Base-by-base conservation (phyloP, 768 basidiomycete species). In the Phallus indusiatus region DNA sequence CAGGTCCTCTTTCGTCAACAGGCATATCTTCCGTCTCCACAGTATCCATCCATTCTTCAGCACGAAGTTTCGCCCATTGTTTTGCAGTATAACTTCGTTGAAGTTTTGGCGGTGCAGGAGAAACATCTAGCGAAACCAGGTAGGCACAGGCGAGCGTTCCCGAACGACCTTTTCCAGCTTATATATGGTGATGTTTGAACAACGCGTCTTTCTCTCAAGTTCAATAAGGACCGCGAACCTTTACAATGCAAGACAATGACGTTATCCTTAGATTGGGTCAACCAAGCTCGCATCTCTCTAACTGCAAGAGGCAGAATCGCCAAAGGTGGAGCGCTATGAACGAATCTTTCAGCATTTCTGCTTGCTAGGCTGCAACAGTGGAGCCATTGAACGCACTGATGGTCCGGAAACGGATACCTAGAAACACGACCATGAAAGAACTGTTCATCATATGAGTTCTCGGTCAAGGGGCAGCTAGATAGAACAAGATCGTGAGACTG, bases 231-330 rank as follows among this genome's bases (percentile, higher is more conserved):
- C 12, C 9, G 18, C 65, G 54, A 67, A 81, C 88, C 91, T 81
- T 94, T 94, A 69, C 91, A 94, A 64, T 94, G 92, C 0, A 94
- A 75, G 5, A 92, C 91, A 2, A 83, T 84, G 6, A 93, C 85
- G 36, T 86, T 74, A 3, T 87, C 79, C 1, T 76, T 72, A 9
- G 84, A 81, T 0, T 78, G 83, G 34, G 76, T 74, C 1, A 94
- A 73, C 89, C 89, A 94, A 8, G 75, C 70, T 37, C 76, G 76
- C 69, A 93, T 89, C 68, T 91, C 90, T 21, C 85, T 75, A 0
- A 84, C 83, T 6, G 83, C 79, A 11, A 93, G 76, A 18, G 86
- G 80, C 62, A 95, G 75, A 52, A 90, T 75, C 0, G 83, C 78
- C 18, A 94, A 72, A 0, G 92, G 91, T 1, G 92, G 90, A 4